Evolutionary conservation across 495 filamentous ascomycete genomes (phyloP).

Genomic region (Penicillium cataractarum): DNA sequence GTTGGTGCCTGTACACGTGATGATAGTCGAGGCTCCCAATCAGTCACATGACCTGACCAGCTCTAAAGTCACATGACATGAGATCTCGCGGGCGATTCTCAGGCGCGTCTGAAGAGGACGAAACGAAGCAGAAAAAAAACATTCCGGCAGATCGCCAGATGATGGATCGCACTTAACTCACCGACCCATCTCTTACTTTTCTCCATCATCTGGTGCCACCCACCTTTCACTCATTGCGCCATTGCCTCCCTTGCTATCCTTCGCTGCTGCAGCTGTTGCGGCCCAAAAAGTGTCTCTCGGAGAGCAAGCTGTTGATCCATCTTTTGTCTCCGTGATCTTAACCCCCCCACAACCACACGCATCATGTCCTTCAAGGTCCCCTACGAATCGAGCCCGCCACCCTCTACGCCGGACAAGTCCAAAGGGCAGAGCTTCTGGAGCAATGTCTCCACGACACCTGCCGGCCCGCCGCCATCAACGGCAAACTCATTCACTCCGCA

Average conservation of each 20-base stretch:
- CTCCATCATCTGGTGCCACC: background rate
- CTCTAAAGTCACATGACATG: background rate
- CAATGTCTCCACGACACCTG: slow-evolving; percentile 76
- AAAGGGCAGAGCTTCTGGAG: slow-evolving; percentile 45
- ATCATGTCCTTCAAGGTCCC: slow-evolving; percentile 47
- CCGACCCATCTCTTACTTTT: background rate
- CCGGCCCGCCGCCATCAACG: slow-evolving; percentile 71
- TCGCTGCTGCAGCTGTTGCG: slow-evolving; percentile 27
- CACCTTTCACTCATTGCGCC: background rate
- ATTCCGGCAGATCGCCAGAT: background rate
- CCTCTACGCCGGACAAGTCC: slow-evolving; percentile 48
- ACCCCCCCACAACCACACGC: slow-evolving; percentile 21
- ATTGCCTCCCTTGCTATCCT: slow-evolving; percentile 8
- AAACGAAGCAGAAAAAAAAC: slow-evolving; percentile 10
- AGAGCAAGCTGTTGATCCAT: slow-evolving; percentile 16
- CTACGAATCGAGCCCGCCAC: slow-evolving; percentile 40
- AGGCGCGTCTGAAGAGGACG: slow-evolving; percentile 12
- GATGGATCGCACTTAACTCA: slow-evolving; percentile 11
- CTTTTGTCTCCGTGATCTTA: slow-evolving; percentile 10
- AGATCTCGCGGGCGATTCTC: slow-evolving; percentile 9
- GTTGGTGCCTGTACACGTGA: too few relatives aligned
- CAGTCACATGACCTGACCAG: background rate
- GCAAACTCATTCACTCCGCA: slow-evolving; percentile 73
- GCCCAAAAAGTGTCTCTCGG: slow-evolving; percentile 25
- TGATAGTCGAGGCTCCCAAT: too few relatives aligned